Evolutionary conservation across 768 basidiomycete genomes (phyloP), one percentile per base, ranked within the genome.

Genomic region (Phylloporus sp.): DNA sequence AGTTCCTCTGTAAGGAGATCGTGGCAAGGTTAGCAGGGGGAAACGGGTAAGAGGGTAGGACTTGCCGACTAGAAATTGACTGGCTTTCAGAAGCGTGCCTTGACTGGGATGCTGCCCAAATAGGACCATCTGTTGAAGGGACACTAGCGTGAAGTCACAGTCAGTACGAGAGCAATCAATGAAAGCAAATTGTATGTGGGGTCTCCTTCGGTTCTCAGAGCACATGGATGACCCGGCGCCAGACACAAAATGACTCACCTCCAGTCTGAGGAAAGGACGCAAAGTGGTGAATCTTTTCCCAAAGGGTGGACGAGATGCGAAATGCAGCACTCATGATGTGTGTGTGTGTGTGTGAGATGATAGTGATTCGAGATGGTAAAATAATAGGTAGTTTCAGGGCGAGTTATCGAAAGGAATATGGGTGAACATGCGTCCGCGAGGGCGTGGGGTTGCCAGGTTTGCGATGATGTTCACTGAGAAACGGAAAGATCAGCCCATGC

Each of bases 231-330:
- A 10, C 11, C 20, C 3, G 13, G 13, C 29, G 18, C 24, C 29
- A 34, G 35, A 62, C 21, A 14, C 11, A n/a, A 32, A 42, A 6
- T 10, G 24, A 68, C 81, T 52, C 26, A 87, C 89, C 89, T 35
- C 91, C 89, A 1, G 92, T 94, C 70, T 93, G 93, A 5, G 90
- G 89, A 67, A 93, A 93, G 1, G 86, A 86, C 1, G 90, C 89
- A 63, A 89, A 93, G 59, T 92, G 86, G 70, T 87, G 86, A 49
- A 93, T 90, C 70, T 78, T 83, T 69, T 93, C 88, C 90, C 90
- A 93, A 53, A 92, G 74, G 8, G 81, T 75, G 48, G 82, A 70
- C 21, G 84, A 76, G 50, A 94, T 92, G 38, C 82, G 78, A 68
- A 87, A 91, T 18, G 56, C 55, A 15, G 65, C 64, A 37, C 67